These are phyloP conservation scores for Cinnamomum micranthum DNA, from an alignment of 164 flowering plant genomes.

Conservation along the genomic window DNA sequence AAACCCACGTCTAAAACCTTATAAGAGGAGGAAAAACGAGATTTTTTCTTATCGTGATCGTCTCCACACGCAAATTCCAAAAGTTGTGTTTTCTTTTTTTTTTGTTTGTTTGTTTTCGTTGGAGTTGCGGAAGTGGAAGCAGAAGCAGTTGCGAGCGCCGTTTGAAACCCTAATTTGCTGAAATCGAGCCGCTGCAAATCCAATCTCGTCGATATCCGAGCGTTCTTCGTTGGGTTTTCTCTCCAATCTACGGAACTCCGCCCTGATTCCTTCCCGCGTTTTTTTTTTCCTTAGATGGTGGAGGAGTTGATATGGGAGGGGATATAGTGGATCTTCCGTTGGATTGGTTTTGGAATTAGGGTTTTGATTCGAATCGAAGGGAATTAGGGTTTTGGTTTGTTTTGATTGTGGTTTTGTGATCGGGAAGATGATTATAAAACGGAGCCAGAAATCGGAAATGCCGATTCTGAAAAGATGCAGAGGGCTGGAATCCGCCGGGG, in stretches of 20 bases:
- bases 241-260: background rate
- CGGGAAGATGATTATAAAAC: constrained; percentile 46
- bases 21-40: background rate
- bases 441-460: constrained; percentile 39
- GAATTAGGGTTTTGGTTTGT: constrained; percentile 9
- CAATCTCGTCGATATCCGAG: background rate
- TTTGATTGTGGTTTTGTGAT: background rate
- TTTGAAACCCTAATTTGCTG: background rate
- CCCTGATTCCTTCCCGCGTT: background rate
- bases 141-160: background rate
- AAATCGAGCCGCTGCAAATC: background rate
- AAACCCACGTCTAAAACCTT: background rate
- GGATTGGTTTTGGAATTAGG: background rate
- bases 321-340: background rate
- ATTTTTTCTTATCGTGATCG: background rate
- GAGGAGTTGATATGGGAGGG: background rate
- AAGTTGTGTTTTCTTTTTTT: no score
- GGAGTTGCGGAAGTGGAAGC: background rate
- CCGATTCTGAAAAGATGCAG: constrained; percentile 45
- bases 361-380: background rate
- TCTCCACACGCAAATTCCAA: background rate
- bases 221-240: background rate
- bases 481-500: constrained; percentile 8
- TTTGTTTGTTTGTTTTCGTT: background rate
- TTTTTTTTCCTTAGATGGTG: background rate